phyloP scores from a whole-genome alignment of 768 basidiomycete genomes.

The Xerocomus spinulosus region DNA sequence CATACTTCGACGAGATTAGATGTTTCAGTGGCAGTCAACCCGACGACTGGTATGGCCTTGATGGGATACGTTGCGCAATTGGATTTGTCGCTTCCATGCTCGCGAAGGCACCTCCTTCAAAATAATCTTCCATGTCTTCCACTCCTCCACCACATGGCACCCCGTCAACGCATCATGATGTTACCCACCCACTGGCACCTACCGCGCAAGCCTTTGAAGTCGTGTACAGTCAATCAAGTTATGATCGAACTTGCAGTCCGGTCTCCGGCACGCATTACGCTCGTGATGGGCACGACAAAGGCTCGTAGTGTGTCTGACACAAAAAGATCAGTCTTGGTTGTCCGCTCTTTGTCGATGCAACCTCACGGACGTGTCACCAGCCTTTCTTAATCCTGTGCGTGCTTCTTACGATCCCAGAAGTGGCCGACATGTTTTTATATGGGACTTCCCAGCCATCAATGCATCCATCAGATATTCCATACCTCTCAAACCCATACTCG shows the following conservation, averaged over 20 bases:
- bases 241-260: conserved; percentile 16
- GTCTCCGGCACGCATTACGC: conserved; percentile 3
- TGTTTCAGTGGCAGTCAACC: no score
- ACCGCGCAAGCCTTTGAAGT: conserved; percentile 14
- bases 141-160: conserved; percentile 9
- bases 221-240: conserved; percentile 12
- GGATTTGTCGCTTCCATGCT: no score
- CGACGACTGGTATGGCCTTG: no score
- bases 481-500: conserved; percentile 14
- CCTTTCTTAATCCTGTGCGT: conserved; percentile 1
- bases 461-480: no score
- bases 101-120: conserved; percentile 7
- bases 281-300: conserved; percentile 13
- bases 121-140: conserved; percentile 11
- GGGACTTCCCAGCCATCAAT: no score
- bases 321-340: not conserved
- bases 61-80: no score
- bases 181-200: not conserved
- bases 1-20: no score
- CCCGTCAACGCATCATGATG: conserved; percentile 14
- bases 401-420: conserved; percentile 1
- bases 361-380: conserved; percentile 10
- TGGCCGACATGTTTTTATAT: no score
- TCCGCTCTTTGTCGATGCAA: not conserved
- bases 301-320: conserved; percentile 11